A percentile compares a stretch with the other conserved stretches of the same genome.
phyloP scores from a whole-genome alignment of 108 stramenopile genomes.

The Cylindrotheca closterium region DNA sequence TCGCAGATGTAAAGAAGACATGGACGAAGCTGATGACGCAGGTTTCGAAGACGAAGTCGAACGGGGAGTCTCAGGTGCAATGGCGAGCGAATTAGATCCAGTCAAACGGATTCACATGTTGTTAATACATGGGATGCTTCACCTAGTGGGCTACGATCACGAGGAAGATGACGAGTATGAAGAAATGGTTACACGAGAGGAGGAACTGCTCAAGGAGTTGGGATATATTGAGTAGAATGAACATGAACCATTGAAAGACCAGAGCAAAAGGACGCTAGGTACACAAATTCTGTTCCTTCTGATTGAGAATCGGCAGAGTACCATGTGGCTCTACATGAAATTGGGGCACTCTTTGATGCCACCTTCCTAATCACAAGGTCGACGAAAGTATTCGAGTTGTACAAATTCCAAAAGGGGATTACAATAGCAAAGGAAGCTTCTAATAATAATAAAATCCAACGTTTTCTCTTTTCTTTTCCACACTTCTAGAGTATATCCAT shows the following conservation, averaged over 20 bases:
- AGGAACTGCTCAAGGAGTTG: constrained; percentile 73
- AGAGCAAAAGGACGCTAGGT: not conserved
- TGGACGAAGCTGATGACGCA: constrained; percentile 22
- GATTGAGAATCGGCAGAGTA: not conserved
- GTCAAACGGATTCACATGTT: constrained; percentile 88
- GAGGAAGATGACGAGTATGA: constrained; percentile 92
- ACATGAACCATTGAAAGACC: not conserved
- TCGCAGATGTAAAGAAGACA: constrained; percentile 14
- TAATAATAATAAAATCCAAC: too few relatives aligned
- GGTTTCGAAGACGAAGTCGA: constrained; percentile 72
- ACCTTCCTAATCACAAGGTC: too few relatives aligned
- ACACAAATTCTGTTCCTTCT: not conserved
- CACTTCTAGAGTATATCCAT: not conserved
- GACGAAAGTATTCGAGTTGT: too few relatives aligned
- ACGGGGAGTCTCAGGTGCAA: constrained; percentile 86
- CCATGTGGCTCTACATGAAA: too few relatives aligned
- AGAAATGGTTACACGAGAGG: constrained; percentile 85
- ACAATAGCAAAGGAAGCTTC: too few relatives aligned
- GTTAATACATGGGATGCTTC: constrained; percentile 93
- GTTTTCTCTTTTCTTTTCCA: not conserved
- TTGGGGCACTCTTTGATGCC: too few relatives aligned
- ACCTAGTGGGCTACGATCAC: constrained; percentile 95
- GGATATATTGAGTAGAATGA: constrained; percentile 3
- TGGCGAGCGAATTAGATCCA: constrained; percentile 62
- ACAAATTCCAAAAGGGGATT: too few relatives aligned